Conservation (phyloP, 768 basidiomycete genomes). For the Asterophora parasitica region DNA sequence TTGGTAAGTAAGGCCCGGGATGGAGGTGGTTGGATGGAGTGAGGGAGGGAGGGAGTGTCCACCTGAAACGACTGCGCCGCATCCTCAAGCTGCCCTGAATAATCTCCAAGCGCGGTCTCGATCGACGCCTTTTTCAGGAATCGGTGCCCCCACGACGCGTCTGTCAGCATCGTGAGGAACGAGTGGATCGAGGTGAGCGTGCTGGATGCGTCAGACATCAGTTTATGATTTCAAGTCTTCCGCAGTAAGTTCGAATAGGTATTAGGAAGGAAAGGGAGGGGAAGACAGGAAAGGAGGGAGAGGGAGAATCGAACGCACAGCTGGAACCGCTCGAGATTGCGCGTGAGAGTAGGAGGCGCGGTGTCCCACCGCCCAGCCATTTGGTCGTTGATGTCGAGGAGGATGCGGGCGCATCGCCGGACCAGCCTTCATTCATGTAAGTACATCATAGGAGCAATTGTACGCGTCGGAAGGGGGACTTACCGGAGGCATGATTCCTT, state of each 20-base stretch:
- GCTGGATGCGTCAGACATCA: too few species aligned
- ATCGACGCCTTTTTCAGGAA: constrained; percentile 36
- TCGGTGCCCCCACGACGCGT: constrained; percentile 36
- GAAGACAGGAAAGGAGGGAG: not conserved
- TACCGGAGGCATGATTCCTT: constrained; percentile 32
- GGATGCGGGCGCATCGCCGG: constrained; percentile 35
- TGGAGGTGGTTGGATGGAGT: too few species aligned
- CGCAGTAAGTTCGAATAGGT: too few species aligned
- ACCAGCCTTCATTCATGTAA: constrained; percentile 19
- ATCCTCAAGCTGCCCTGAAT: constrained; percentile 33
- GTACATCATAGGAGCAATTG: not conserved
- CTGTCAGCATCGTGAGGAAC: constrained; percentile 35
- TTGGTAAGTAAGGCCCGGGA: too few species aligned
- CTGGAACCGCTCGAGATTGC: constrained; percentile 37
- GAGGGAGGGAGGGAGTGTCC: too few species aligned
- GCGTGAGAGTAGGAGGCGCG: constrained; percentile 34
- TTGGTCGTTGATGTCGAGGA: constrained; percentile 39
- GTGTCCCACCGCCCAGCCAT: constrained; percentile 42
- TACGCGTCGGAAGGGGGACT: too few species aligned
- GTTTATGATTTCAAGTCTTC: too few species aligned
- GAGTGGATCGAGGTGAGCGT: constrained; percentile 32
- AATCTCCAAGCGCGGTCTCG: constrained; percentile 32
- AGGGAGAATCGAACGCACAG: constrained; percentile 25
- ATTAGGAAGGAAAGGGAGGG: too few species aligned
- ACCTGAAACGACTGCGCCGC: constrained; percentile 46